Base-by-base conservation (phyloP, 805 yeast genomes). In the Candida golubevii region DNA sequence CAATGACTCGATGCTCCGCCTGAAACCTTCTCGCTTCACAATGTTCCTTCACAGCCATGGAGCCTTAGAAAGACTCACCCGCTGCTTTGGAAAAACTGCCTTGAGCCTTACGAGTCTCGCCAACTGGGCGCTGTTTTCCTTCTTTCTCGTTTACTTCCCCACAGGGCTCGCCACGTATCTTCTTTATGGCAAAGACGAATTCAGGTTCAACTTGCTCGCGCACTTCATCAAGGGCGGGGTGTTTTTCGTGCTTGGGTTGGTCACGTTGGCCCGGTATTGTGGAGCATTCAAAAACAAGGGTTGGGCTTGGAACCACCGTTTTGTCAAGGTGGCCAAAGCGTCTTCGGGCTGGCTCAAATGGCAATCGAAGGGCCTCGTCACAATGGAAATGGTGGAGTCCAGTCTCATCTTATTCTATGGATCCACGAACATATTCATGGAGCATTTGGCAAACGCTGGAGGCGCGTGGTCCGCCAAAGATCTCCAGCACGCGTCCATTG, bases 161-260 rank as follows among this genome's bases (percentile, higher is more conserved):
- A 67, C 79, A 4, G 84, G 78, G 2, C 58, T 81, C 28, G 87
- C 88, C 7, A 82, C 85, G 6, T 85, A 86, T 36, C 78, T 76
- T 42, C 59, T 83, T 34, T 63, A 89, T 56, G 98, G 96, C 33
- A 66, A 78, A 63, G 90, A 80, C 4, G 59, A 55, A 10, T 70
- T 71, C 15, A 83, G 90, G 11, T 91, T 88, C 69, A 88, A 88
- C 55, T 64, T 91, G 41, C 73, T 91, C 45, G 99, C 99, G 1
- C 99, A 91, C 65, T 88, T 88, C 75, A 91, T 91, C 63, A 91
- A 91, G 65, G 99, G 99, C 48, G 93, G 91, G 26, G 93, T 91
- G 2, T 91, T 91, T 60, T 74, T 88, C 46, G 50, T 73, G 6
- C 67, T 85, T 33, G 99, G 99, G 15, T 48, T 90, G 7, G 60